Evolutionary conservation across 108 stramenopile genomes (phyloP).

Genomic region (Skeletonema costatum): DNA sequence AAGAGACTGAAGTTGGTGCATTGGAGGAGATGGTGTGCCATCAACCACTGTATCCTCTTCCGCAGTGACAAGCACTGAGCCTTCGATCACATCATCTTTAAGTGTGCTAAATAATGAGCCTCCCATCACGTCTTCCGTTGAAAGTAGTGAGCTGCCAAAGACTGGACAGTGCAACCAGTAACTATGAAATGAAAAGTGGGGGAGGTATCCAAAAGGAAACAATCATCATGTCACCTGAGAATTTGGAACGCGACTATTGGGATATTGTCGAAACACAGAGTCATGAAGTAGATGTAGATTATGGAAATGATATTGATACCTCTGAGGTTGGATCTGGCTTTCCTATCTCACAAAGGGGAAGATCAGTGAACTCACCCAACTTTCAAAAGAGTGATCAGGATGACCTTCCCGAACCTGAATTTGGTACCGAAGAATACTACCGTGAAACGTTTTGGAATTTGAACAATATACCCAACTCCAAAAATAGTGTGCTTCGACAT

Average conservation of each 20-base stretch:
- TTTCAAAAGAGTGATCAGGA: constrained; percentile 44
- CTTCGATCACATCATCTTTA: background rate
- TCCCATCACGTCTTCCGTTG: background rate
- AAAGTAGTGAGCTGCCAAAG: too few species aligned
- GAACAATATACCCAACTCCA: constrained; percentile 94
- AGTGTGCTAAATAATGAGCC: background rate
- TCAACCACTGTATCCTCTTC: background rate
- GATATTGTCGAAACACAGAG: constrained; percentile 85
- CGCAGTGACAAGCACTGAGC: background rate
- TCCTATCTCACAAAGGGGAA: constrained; percentile 78
- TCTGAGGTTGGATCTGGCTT: constrained; percentile 90
- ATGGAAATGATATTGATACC: constrained; percentile 96
- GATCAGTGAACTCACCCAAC: constrained; percentile 60
- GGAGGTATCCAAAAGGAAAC: constrained; percentile 16
- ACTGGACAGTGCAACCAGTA: background rate
- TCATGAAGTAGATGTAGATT: constrained; percentile 85
- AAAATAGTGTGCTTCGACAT: constrained; percentile 87
- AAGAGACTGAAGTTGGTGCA: background rate
- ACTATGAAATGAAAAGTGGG: background rate
- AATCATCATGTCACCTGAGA: constrained; percentile 49
- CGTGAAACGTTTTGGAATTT: constrained; percentile 96
- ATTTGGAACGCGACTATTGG: constrained; percentile 96
- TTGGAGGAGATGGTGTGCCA: background rate
- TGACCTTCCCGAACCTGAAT: constrained; percentile 69
- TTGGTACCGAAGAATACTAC: constrained; percentile 88